Evolutionary conservation across 352 stramenopile species (phyloP).

Genomic region (Pythium biforme): DNA sequence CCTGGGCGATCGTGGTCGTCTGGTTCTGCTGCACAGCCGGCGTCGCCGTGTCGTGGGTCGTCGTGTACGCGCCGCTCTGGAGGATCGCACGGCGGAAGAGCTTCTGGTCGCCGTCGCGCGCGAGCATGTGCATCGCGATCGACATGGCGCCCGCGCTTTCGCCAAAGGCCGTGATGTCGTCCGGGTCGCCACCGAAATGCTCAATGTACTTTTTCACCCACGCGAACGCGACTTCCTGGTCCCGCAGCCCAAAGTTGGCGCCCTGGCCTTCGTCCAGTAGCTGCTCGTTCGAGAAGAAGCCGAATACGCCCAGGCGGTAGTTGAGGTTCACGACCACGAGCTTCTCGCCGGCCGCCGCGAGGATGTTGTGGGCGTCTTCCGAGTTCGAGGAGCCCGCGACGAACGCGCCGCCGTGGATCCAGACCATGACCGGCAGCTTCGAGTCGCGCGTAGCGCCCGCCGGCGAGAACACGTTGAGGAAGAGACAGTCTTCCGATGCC

Average conservation of each 20-base stretch:
- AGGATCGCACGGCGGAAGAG: slow-evolving; percentile 20
- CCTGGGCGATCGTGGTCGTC: background rate
- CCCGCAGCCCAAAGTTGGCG: slow-evolving; percentile 29
- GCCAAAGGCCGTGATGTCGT: slow-evolving; percentile 34
- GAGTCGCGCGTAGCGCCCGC: slow-evolving; percentile 16
- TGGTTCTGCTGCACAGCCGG: background rate
- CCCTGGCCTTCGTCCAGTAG: slow-evolving; percentile 34
- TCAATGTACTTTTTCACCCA: slow-evolving; percentile 38
- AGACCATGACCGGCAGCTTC: slow-evolving; percentile 39
- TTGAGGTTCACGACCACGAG: slow-evolving; percentile 41
- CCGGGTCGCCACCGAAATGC: slow-evolving; percentile 37
- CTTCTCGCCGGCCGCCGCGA: slow-evolving; percentile 12
- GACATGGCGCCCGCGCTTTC: slow-evolving; percentile 18
- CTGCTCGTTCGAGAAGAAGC: slow-evolving; percentile 25
- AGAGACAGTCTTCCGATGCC: slow-evolving; percentile 35
- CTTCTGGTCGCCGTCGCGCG: slow-evolving; percentile 2
- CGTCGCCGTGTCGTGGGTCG: background rate
- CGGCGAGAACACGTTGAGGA: slow-evolving; percentile 37
- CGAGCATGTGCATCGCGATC: slow-evolving; percentile 6
- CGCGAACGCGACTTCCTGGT: slow-evolving; percentile 28
- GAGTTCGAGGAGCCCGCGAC: slow-evolving; percentile 11
- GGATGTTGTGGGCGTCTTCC: slow-evolving; percentile 10
- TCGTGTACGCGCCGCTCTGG: slow-evolving; percentile 18
- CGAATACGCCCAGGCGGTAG: slow-evolving; percentile 38
- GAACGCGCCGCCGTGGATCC: slow-evolving; percentile 32